Conservation (phyloP, 2,329 filamentous ascomycete species). For the Colletotrichum tanaceti region DNA sequence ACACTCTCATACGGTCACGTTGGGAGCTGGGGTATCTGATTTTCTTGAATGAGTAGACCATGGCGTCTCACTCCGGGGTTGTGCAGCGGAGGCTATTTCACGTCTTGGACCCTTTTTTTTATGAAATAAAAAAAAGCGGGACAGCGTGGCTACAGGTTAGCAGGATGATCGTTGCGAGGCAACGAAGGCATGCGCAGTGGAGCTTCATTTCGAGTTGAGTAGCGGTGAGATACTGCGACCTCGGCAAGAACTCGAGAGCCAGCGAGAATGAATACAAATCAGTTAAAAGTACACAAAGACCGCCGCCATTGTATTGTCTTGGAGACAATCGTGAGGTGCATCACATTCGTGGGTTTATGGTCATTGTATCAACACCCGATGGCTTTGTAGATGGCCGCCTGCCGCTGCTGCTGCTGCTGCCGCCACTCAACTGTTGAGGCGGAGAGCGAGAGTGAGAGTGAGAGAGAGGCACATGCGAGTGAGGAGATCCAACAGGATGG, state of each 20-base stretch:
- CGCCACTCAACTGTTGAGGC: constrained; percentile 4
- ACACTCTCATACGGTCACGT: not conserved
- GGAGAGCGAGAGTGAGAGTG: too few species aligned
- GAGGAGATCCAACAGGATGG: constrained; percentile 3
- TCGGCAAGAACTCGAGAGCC: constrained; percentile 27
- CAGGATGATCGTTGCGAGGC: constrained; percentile 39
- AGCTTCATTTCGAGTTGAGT: constrained; percentile 30
- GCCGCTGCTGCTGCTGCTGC: not conserved
- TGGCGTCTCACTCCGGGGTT: constrained; percentile 15
- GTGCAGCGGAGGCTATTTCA: constrained; percentile 36
- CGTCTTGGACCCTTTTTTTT: constrained; percentile 22
- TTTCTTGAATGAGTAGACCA: constrained; percentile 16
- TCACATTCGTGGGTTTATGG: too few species aligned
- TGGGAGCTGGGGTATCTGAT: constrained; percentile 26
- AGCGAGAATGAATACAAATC: constrained; percentile 38
- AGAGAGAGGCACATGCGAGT: not conserved
- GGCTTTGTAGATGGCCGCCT: not conserved
- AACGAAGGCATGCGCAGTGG: constrained; percentile 29
- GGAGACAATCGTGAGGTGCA: not conserved
- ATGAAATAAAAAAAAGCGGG: too few species aligned
- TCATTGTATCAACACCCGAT: not conserved
- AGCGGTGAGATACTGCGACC: constrained; percentile 33
- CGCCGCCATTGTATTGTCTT: too few species aligned
- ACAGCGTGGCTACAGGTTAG: constrained; percentile 40
- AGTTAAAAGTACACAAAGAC: constrained; percentile 30